Conservation (phyloP, 2,329 filamentous ascomycete species). For the Paecilomyces formosus region DNA sequence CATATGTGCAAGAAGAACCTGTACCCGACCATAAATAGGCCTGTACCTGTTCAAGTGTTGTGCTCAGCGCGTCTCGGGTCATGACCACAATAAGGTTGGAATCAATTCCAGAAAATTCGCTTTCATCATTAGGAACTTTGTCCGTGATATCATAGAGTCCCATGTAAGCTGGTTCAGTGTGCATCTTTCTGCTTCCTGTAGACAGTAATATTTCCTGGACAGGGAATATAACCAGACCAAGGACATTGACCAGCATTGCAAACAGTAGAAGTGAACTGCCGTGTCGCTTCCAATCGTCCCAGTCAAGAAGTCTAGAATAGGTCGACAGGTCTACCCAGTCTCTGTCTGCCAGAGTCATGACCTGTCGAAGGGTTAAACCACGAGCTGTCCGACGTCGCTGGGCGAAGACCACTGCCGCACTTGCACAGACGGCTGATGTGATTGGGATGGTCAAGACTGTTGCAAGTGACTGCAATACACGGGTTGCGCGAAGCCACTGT, state of each 20-base stretch:
- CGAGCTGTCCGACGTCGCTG: neutral
- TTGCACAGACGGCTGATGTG: slow-evolving; percentile 14
- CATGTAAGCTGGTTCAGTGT: neutral
- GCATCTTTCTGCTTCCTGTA: neutral
- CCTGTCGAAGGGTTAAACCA: neutral
- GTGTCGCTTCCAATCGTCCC: neutral
- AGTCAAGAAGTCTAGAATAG: neutral
- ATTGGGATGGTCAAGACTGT: slow-evolving; percentile 14
- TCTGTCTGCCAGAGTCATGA: neutral
- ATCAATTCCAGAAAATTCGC: neutral
- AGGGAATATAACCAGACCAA: neutral
- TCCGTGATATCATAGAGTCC: neutral
- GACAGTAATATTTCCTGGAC: neutral
- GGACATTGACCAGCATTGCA: neutral
- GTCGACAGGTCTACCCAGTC: neutral
- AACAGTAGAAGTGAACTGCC: neutral
- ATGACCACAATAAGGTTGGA: neutral
- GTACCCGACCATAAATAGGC: neutral
- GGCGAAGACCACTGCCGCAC: slow-evolving; percentile 6
- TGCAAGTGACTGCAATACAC: slow-evolving; percentile 12
- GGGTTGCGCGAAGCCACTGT: slow-evolving; percentile 8
- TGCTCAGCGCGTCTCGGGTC: neutral
- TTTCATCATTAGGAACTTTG: neutral
- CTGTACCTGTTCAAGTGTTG: neutral
- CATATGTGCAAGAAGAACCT: neutral